Conservation (phyloP, 2,329 filamentous ascomycete genomes). For the Knoxdaviesia capensis region DNA sequence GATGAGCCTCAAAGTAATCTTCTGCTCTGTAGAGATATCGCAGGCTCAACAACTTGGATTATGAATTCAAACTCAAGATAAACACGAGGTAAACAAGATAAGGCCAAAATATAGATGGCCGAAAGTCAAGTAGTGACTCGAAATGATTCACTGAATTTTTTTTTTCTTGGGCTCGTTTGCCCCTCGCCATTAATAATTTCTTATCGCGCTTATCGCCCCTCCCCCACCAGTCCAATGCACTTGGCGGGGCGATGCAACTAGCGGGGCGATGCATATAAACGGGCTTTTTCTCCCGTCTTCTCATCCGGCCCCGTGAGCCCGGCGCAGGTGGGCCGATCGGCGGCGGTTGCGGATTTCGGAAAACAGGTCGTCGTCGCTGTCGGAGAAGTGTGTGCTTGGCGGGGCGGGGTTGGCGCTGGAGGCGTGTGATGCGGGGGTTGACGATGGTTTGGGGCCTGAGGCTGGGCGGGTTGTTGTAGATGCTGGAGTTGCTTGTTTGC, state of each 20-base stretch:
- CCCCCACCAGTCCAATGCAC: neutral
- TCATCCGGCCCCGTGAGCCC: neutral
- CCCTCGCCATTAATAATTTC: slow-evolving; percentile 3
- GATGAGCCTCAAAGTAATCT: too few relatives aligned
- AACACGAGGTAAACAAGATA: neutral
- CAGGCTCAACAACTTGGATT: too few relatives aligned
- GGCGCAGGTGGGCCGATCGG: too few relatives aligned
- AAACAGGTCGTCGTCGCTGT: slow-evolving; percentile 7
- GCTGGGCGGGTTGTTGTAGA: neutral
- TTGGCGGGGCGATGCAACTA: too few relatives aligned
- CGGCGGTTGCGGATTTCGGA: neutral
- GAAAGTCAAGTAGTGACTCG: neutral
- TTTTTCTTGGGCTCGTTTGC: slow-evolving; percentile 1
- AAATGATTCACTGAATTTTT: neutral
- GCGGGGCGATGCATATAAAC: too few relatives aligned
- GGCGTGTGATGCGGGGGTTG: neutral
- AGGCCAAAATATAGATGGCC: neutral
- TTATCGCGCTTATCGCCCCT: slow-evolving; percentile 4
- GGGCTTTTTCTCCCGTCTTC: neutral
- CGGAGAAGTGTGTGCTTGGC: slow-evolving; percentile 7
- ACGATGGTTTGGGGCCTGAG: neutral
- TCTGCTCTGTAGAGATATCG: too few relatives aligned
- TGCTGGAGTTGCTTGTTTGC: neutral
- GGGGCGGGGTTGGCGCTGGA: neutral
- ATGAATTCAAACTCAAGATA: neutral